A percentile compares a stretch with the other conserved stretches of the same genome.
These are phyloP conservation scores for Cadophora luteo-olivacea DNA, from an alignment of 2,329 filamentous ascomycete genomes.

Conservation along the genomic window DNA sequence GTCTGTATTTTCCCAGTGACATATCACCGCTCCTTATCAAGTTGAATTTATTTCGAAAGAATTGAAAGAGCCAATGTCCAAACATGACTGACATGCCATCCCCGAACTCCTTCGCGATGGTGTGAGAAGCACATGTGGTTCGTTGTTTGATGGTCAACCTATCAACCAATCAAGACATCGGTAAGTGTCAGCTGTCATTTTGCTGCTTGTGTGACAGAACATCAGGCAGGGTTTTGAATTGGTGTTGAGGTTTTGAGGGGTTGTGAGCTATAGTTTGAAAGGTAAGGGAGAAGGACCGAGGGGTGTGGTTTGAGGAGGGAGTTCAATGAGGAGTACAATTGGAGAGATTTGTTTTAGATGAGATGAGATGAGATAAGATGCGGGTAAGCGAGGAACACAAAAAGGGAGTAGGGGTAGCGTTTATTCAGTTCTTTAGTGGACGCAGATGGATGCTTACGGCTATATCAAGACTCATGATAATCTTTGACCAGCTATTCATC, in stretches of 20 bases:
- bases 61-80: neutral
- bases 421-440: too few relatives aligned
- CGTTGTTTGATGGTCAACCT: neutral
- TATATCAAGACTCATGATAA: too few relatives aligned
- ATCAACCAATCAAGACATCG: conserved; percentile 23
- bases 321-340: neutral
- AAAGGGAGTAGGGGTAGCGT: too few relatives aligned
- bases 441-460: too few relatives aligned
- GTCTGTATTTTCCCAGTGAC: neutral
- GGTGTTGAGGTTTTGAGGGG: too few relatives aligned
- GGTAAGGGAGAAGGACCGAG: neutral
- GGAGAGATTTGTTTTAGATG: conserved; percentile 12
- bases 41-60: neutral
- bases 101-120: neutral
- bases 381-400: too few relatives aligned
- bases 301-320: neutral
- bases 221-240: too few relatives aligned
- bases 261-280: too few relatives aligned
- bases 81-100: neutral
- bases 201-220: neutral
- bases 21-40: neutral
- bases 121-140: conserved; percentile 12
- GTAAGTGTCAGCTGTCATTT: conserved; percentile 22
- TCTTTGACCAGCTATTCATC: too few relatives aligned
- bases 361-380: too few relatives aligned